Evolutionary conservation across 495 filamentous ascomycete species (phyloP), one percentile per base, ranked within the genome.

Genomic region (Daldinia childiae): DNA sequence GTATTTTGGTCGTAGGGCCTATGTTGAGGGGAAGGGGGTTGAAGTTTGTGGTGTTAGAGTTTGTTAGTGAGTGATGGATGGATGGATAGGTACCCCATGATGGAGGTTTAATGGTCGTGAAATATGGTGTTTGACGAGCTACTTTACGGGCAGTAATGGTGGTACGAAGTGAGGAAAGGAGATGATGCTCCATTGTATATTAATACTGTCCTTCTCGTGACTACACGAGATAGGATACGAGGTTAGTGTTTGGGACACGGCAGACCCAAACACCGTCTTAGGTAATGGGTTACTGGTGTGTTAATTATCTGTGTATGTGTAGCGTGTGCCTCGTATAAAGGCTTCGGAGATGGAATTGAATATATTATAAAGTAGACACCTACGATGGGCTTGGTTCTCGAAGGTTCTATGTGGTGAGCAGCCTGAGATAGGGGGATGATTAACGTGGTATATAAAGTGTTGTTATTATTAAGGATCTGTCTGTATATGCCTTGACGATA

Each of bases 31-130:
- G 34, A 89, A 89, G 68, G 88, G 89, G 17, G 84, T 97, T 6
- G 88, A 93, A 76, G 90, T 93, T 56, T 97, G 94, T 75, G 94
- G 94, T 7, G 82, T 97, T 61, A 84, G 89, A 69, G 89, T 97
- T 24, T 90, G 92, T 74, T 95, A 55, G 34, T 36, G 34, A 14
- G 14, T 11, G 34, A 14, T 14, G 34, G 11, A 36, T 36, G 34
- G 34, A 14, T 36, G 34, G 12, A 36, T 14, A 11, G 11, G 3
- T 36, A 11, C 0, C 11, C 14, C n/a, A n/a, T n/a, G n/a, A n/a
- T n/a, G n/a, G n/a, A 4, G 32, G 34, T 36, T 14, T 36, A 36
- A 36, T 36, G 34, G 34, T 36, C 34, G 34, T 36, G 11, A 36
- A 36, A 36, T 36, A 36, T 4, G 34, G 34, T 11, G 4, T 36